These are phyloP conservation scores for Talaromyces verruculosus DNA, from an alignment of 2,329 filamentous ascomycete genomes.

Conservation along the genomic window DNA sequence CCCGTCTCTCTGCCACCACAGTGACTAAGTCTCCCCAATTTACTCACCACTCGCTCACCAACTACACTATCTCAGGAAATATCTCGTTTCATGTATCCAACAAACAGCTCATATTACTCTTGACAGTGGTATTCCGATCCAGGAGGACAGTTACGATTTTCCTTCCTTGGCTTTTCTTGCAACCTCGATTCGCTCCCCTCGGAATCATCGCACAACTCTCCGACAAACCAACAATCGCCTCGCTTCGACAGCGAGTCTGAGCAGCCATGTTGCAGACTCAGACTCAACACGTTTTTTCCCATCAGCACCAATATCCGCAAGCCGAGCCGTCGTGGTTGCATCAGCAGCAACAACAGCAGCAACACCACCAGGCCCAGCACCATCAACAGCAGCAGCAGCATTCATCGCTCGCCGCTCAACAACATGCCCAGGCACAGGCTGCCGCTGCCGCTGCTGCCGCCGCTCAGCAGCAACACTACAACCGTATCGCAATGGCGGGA, in stretches of 20 bases:
- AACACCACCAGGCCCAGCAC: conserved; percentile 40
- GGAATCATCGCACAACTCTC: conserved; percentile 3
- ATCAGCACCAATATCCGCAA: conserved; percentile 56
- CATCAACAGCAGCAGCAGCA: conserved; percentile 46
- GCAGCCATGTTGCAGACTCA: conserved; percentile 49
- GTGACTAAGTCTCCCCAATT: not conserved
- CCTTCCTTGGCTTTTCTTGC: conserved; percentile 4
- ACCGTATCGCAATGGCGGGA: conserved; percentile 67
- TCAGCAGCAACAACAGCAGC: conserved; percentile 42
- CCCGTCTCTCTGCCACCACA: conserved; percentile 11
- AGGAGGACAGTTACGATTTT: conserved; percentile 12
- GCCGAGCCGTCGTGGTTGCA: conserved; percentile 48
- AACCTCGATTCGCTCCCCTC: conserved; percentile 1
- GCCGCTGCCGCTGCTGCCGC: conserved; percentile 41
- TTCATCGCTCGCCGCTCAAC: conserved; percentile 48
- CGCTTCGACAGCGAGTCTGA: conserved; percentile 13
- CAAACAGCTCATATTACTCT: not conserved
- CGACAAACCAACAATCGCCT: conserved; percentile 10
- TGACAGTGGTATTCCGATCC: not conserved
- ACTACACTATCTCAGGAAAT: not conserved
- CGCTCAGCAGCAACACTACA: conserved; percentile 61
- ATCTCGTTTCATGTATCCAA: conserved; percentile 5
- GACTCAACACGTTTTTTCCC: conserved; percentile 62
- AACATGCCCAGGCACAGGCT: conserved; percentile 58
- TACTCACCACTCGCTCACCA: not conserved